Percentiles rank a stretch among this genome's conserved stretches.
These are phyloP conservation scores for Ustilago vetiveriae DNA, from an alignment of 1,284 basidiomycete genomes.

Conservation along the genomic window DNA sequence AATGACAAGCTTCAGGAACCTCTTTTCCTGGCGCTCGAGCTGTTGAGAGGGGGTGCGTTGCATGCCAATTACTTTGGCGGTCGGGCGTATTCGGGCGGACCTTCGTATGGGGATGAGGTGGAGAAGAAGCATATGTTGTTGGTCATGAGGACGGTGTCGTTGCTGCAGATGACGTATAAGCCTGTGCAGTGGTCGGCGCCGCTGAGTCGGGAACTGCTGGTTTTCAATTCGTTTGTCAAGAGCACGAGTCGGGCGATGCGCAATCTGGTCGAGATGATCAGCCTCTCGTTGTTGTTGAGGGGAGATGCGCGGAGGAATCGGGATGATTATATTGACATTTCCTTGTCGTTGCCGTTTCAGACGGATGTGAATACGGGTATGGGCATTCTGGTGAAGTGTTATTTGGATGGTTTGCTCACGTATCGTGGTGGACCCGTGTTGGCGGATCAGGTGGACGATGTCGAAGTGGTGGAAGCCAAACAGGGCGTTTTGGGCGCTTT, in stretches of 20 bases:
- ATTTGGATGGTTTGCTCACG: constrained; percentile 81
- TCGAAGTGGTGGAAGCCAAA: constrained; percentile 84
- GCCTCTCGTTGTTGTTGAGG: constrained; percentile 88
- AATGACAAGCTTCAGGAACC: constrained; percentile 99
- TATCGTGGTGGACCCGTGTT: constrained; percentile 75
- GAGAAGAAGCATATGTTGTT: constrained; percentile 82
- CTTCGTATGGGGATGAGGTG: constrained; percentile 78
- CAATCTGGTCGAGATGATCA: constrained; percentile 87
- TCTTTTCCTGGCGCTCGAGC: constrained; percentile 88
- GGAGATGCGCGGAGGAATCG: constrained; percentile 84
- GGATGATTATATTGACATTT: constrained; percentile 91
- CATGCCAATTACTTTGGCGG: constrained; percentile 90
- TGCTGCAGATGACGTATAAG: constrained; percentile 91
- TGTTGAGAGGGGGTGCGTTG: constrained; percentile 87
- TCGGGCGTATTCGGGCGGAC: constrained; percentile 89
- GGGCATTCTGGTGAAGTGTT: constrained; percentile 90
- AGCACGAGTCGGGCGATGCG: constrained; percentile 88
- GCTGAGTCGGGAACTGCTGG: constrained; percentile 90
- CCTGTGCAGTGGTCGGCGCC: constrained; percentile 75
- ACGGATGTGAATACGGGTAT: constrained; percentile 96
- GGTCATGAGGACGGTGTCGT: constrained; percentile 93
- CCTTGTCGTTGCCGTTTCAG: constrained; percentile 79
- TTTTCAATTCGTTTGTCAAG: constrained; percentile 97
- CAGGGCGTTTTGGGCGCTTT: constrained; percentile 86
- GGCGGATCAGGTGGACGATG: constrained; percentile 72